Conservation (phyloP, 2,329 filamentous ascomycete genomes). For the Laburnicola sp. region DNA sequence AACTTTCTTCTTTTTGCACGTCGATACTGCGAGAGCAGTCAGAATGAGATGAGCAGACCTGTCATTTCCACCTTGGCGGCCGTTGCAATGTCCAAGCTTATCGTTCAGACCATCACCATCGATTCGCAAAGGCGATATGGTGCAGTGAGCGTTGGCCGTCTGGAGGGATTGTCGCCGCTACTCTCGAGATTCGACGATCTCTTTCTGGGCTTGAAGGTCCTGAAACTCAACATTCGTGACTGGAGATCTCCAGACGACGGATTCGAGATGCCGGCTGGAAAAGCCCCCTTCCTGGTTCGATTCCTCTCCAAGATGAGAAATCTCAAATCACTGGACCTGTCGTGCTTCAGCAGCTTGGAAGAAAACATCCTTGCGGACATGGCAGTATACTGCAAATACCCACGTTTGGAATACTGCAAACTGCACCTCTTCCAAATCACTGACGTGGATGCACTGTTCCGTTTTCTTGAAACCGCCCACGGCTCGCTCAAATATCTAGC, state of each 20-base stretch:
- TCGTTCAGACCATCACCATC: conserved; percentile 14
- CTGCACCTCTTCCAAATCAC: conserved; percentile 23
- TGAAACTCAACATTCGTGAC: conserved; percentile 32
- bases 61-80: conserved; percentile 22
- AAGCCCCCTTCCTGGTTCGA: conserved; percentile 31
- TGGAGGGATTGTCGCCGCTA: conserved; percentile 18
- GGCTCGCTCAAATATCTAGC: conserved; percentile 15
- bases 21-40: conserved; percentile 22
- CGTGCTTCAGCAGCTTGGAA: conserved; percentile 31
- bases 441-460: conserved; percentile 14
- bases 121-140: conserved; percentile 13
- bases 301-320: conserved; percentile 30
- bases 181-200: conserved; percentile 13
- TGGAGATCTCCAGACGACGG: conserved; percentile 30
- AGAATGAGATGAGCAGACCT: conserved; percentile 27
- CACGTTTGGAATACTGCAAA: conserved; percentile 18
- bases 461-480: conserved; percentile 18
- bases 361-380: conserved; percentile 27
- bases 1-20: conserved; percentile 11
- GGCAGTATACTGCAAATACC: conserved; percentile 24
- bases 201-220: conserved; percentile 14
- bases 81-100: conserved; percentile 16
- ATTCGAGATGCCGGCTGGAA: conserved; percentile 23
- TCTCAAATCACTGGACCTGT: conserved; percentile 21
- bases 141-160: conserved; percentile 22